Evolutionary conservation across 306 rosid genomes (phyloP).

Genomic region (Luffa acutangula): DNA sequence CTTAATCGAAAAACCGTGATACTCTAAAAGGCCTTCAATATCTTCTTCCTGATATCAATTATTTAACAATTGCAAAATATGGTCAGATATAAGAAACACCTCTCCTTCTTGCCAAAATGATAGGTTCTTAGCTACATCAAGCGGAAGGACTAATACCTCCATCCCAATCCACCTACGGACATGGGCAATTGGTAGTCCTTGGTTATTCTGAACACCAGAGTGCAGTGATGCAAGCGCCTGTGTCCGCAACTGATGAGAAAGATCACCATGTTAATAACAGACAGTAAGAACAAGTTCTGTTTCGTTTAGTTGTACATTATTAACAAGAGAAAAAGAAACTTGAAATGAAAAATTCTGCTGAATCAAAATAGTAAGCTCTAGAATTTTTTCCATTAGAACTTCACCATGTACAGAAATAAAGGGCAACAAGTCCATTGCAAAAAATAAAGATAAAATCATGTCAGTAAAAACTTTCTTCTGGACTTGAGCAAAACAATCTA

Average conservation of each 20-base stretch:
- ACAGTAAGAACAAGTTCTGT: not conserved
- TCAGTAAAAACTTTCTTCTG: not conserved
- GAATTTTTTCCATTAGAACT: no score
- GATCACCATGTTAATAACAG: not conserved
- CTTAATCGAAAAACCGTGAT: constrained; percentile 69
- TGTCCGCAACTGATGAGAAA: constrained; percentile 61
- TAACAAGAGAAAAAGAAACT: not conserved
- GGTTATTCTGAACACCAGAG: constrained; percentile 79
- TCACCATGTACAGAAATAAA: not conserved
- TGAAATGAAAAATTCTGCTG: not conserved
- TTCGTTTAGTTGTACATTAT: not conserved
- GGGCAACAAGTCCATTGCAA: not conserved
- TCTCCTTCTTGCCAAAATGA: not conserved
- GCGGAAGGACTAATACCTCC: constrained; percentile 57
- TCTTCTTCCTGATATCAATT: constrained; percentile 56
- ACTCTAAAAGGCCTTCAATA: constrained; percentile 60
- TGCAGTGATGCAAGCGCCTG: constrained; percentile 97
- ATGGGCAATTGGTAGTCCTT: constrained; percentile 75
- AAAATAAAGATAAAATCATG: not conserved
- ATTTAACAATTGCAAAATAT: not conserved
- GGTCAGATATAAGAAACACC: not conserved
- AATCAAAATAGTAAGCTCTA: not conserved
- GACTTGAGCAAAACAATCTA: not conserved
- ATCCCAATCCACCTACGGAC: constrained; percentile 80
- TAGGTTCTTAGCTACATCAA: constrained; percentile 11